phyloP scores from a whole-genome alignment of 2,329 filamentous ascomycete species.

The Alternaria novae-zelandiae region DNA sequence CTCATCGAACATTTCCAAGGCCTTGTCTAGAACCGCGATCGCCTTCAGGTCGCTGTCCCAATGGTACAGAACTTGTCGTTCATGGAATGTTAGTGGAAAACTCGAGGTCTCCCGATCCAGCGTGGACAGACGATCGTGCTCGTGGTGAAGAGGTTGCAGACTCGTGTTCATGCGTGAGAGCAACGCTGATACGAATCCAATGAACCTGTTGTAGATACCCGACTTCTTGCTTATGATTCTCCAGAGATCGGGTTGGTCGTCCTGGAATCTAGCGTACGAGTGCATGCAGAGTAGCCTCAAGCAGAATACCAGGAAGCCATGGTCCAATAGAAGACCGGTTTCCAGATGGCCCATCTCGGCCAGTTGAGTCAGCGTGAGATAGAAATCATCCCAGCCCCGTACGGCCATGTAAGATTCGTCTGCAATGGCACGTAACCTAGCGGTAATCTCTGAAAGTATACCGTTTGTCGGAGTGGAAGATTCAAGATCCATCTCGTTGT shows the following conservation, averaged over 20 bases:
- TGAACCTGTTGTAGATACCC: constrained; percentile 38
- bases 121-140: constrained; percentile 24
- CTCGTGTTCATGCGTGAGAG: constrained; percentile 37
- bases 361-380: constrained; percentile 38
- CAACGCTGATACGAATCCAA: constrained; percentile 36
- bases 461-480: constrained; percentile 16
- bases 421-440: constrained; percentile 28
- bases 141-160: constrained; percentile 12
- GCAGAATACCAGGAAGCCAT: constrained; percentile 37
- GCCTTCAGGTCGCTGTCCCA: constrained; percentile 41
- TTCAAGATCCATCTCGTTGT: constrained; percentile 38
- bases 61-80: constrained; percentile 27
- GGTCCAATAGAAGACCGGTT: constrained; percentile 33
- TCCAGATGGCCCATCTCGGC: constrained; percentile 38
- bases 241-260: constrained; percentile 28
- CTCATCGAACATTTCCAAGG: constrained; percentile 43
- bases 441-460: constrained; percentile 23
- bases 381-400: constrained; percentile 48
- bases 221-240: constrained; percentile 41
- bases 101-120: constrained; percentile 28
- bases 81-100: constrained; percentile 37
- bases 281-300: constrained; percentile 41
- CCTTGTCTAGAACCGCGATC: constrained; percentile 43
- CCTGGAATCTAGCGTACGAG: constrained; percentile 19
- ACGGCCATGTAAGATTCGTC: constrained; percentile 27